phyloP scores from a whole-genome alignment of 352 stramenopile genomes.

The Phytophthora agathidicida region DNA sequence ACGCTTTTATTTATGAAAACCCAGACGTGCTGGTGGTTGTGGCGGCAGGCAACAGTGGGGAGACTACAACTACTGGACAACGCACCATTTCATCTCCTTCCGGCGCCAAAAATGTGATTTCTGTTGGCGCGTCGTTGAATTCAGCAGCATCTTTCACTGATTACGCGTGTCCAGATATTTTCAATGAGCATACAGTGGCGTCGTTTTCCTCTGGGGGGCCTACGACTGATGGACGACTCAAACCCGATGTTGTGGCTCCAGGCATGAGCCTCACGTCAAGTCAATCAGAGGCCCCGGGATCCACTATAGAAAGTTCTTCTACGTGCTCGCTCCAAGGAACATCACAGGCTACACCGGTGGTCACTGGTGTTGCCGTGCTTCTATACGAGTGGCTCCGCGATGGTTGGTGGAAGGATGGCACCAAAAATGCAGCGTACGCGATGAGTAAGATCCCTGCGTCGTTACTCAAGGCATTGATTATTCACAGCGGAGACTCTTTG shows the following conservation, averaged over 20 bases:
- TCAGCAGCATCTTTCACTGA: slow-evolving; percentile 53
- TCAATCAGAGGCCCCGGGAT: slow-evolving; percentile 61
- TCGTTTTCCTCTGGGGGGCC: slow-evolving; percentile 86
- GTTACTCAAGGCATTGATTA: slow-evolving; percentile 80
- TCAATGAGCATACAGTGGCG: slow-evolving; percentile 79
- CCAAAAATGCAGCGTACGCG: slow-evolving; percentile 52
- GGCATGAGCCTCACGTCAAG: slow-evolving; percentile 85
- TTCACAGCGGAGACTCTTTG: slow-evolving; percentile 75
- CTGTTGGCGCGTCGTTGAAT: slow-evolving; percentile 80
- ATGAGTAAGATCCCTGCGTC: slow-evolving; percentile 74
- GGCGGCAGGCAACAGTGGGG: slow-evolving; percentile 90
- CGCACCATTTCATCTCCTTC: slow-evolving; percentile 81
- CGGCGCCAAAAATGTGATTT: slow-evolving; percentile 87
- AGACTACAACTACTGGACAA: slow-evolving; percentile 55
- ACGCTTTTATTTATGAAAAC: slow-evolving; percentile 86
- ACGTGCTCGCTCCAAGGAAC: slow-evolving; percentile 81
- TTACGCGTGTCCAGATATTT: slow-evolving; percentile 57
- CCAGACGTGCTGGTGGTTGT: slow-evolving; percentile 87
- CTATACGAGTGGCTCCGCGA: slow-evolving; percentile 81
- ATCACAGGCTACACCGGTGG: slow-evolving; percentile 76
- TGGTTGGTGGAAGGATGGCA: slow-evolving; percentile 76
- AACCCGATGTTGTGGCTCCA: slow-evolving; percentile 88
- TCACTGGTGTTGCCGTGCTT: slow-evolving; percentile 77
- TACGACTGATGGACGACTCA: slow-evolving; percentile 83
- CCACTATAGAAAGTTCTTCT: slow-evolving; percentile 52